phyloP scores from a whole-genome alignment of 257 asterid species.

The Solanum boliviense region DNA sequence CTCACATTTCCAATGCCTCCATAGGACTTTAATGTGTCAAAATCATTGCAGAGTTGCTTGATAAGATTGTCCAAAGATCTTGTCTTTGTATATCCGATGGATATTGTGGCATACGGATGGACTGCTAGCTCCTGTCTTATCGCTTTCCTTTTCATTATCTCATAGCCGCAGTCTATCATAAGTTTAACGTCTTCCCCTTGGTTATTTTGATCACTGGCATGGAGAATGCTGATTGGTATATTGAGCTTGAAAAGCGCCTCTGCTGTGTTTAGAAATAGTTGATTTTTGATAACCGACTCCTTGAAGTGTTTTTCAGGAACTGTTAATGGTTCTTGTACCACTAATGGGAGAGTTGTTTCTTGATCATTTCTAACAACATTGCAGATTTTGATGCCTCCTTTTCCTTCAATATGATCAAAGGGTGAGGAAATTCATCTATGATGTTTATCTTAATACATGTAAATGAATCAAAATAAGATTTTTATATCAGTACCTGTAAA shows the following conservation, averaged over 20 bases:
- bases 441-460: not conserved
- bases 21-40: slow-evolving; percentile 36
- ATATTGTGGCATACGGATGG: slow-evolving; percentile 23
- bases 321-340: slow-evolving; percentile 34
- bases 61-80: slow-evolving; percentile 58
- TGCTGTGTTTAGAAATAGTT: slow-evolving; percentile 57
- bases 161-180: slow-evolving; percentile 52
- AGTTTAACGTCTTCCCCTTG: slow-evolving; percentile 36
- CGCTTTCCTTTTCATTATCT: slow-evolving; percentile 66
- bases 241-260: slow-evolving; percentile 88
- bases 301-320: slow-evolving; percentile 66
- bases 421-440: not conserved
- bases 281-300: slow-evolving; percentile 49
- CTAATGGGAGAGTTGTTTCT: not conserved
- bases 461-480: not conserved
- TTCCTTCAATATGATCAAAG: slow-evolving; percentile 8
- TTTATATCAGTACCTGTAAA: not conserved
- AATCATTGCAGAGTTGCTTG: slow-evolving; percentile 50
- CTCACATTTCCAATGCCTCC: slow-evolving; percentile 16
- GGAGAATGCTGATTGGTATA: slow-evolving; percentile 50
- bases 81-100: slow-evolving; percentile 10
- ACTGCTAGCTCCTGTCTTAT: slow-evolving; percentile 34
- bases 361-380: slow-evolving; percentile 1
- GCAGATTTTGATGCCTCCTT: slow-evolving; percentile 4
- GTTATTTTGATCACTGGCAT: slow-evolving; percentile 27